phyloP scores from a whole-genome alignment of 2,329 filamentous ascomycete genomes.

The Emmonsia crescens region DNA sequence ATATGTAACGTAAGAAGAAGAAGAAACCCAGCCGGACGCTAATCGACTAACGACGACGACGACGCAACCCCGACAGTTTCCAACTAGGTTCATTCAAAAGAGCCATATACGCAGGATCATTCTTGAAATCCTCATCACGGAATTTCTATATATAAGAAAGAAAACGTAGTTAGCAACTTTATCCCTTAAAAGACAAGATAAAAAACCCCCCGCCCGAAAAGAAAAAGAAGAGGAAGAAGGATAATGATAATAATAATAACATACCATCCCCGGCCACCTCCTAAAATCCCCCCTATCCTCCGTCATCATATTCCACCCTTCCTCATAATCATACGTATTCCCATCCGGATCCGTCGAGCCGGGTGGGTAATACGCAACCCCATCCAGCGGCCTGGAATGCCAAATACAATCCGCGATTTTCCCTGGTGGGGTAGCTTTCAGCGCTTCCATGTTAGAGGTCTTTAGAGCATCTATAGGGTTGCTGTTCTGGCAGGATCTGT shows the following conservation, averaged over 20 bases:
- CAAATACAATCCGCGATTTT: constrained; percentile 63
- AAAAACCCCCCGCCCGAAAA: neutral
- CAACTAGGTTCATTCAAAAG: neutral
- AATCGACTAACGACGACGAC: neutral
- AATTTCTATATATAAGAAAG: constrained; percentile 23
- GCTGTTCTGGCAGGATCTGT: constrained; percentile 35
- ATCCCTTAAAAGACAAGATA: neutral
- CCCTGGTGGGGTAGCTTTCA: constrained; percentile 70
- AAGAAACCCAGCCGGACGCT: neutral
- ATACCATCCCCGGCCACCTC: constrained; percentile 62
- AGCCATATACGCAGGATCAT: constrained; percentile 19
- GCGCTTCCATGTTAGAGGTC: constrained; percentile 61
- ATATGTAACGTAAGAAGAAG: neutral
- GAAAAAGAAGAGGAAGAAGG: neutral
- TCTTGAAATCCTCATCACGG: constrained; percentile 30
- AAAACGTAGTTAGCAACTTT: constrained; percentile 9
- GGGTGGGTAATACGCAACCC: constrained; percentile 64
- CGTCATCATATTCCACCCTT: constrained; percentile 77
- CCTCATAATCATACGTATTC: constrained; percentile 63
- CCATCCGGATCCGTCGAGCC: constrained; percentile 60
- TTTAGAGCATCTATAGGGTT: constrained; percentile 69
- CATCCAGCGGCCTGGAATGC: constrained; percentile 69
- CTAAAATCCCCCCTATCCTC: constrained; percentile 57
- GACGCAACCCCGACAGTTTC: neutral
- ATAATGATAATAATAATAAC: constrained; percentile 29